Conservation (phyloP, 2,329 filamentous ascomycete species). For the Pseudocercospora pini-densiflorae region DNA sequence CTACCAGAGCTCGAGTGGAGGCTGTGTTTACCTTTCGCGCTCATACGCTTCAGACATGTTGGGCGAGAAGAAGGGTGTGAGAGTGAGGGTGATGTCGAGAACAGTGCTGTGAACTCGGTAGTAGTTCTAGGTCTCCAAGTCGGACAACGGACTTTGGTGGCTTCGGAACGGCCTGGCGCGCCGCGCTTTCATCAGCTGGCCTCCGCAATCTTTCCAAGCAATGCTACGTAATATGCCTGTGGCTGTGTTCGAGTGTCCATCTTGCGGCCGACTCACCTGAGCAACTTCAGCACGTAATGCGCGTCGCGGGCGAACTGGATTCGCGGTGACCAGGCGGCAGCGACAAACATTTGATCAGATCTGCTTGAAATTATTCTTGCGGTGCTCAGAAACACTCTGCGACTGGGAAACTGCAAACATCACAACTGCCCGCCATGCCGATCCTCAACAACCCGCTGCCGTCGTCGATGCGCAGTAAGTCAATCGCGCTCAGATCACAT, state of each 20-base stretch:
- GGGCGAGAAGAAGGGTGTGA: constrained; percentile 4
- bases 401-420: background rate
- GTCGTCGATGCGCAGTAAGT: constrained; percentile 58
- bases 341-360: background rate
- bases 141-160: background rate
- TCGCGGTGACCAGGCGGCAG: background rate
- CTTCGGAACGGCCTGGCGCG: background rate
- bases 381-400: background rate
- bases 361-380: background rate
- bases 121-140: background rate
- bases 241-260: background rate
- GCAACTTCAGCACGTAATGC: background rate
- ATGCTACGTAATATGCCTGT: background rate
- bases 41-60: constrained; percentile 63
- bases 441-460: constrained; percentile 60
- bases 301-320: background rate
- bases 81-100: constrained; percentile 11
- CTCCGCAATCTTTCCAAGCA: background rate
- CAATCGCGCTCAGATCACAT: background rate
- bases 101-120: background rate
- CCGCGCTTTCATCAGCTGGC: background rate
- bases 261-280: background rate
- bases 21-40: constrained; percentile 57
- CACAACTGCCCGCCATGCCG: constrained; percentile 42
- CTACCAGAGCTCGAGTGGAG: constrained; percentile 21